A percentile compares a stretch with the other conserved stretches of the same genome.
These are phyloP conservation scores for Myxozyma lipomycoides DNA, from an alignment of 805 yeast species.

Conservation along the genomic window DNA sequence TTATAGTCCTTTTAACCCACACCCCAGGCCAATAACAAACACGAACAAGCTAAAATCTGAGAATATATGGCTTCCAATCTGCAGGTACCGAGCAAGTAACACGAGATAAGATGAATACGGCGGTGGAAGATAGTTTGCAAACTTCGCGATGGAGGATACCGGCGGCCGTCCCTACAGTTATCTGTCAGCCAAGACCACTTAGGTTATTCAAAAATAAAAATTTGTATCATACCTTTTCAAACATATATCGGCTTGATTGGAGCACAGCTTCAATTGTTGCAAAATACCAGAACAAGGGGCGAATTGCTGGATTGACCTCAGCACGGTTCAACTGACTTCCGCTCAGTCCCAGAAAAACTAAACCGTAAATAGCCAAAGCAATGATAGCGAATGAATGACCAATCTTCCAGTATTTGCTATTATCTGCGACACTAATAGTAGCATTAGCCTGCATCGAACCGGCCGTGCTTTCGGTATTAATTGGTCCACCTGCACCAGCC, in stretches of 20 bases:
- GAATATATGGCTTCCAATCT: conserved; percentile 22
- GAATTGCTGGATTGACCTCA: conserved; percentile 1
- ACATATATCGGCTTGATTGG: conserved; percentile 20
- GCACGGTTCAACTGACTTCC: conserved; percentile 17
- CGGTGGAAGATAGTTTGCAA: conserved; percentile 26
- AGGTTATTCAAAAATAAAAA: background rate
- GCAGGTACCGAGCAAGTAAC: conserved; percentile 27
- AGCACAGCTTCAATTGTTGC: conserved; percentile 18
- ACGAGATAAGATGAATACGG: conserved; percentile 28
- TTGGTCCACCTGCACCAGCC: background rate
- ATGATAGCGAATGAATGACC: conserved; percentile 10
- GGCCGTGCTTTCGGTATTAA: background rate
- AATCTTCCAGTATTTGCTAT: conserved; percentile 8
- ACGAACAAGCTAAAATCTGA: conserved; percentile 25
- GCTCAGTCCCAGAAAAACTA: conserved; percentile 4
- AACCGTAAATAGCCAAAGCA: conserved; percentile 14
- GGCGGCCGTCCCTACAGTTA: conserved; percentile 28
- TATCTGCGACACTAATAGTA: background rate
- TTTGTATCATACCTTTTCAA: conserved; percentile 17
- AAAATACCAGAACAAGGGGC: conserved; percentile 18
- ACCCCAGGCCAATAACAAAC: conserved; percentile 21
- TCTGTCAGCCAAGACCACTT: too few relatives aligned
- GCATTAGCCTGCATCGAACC: background rate
- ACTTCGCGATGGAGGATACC: conserved; percentile 26
- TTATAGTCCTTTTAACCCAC: conserved; percentile 15